phyloP scores from a whole-genome alignment of 2,329 filamentous ascomycete species.

The Fusarium metavorans region DNA sequence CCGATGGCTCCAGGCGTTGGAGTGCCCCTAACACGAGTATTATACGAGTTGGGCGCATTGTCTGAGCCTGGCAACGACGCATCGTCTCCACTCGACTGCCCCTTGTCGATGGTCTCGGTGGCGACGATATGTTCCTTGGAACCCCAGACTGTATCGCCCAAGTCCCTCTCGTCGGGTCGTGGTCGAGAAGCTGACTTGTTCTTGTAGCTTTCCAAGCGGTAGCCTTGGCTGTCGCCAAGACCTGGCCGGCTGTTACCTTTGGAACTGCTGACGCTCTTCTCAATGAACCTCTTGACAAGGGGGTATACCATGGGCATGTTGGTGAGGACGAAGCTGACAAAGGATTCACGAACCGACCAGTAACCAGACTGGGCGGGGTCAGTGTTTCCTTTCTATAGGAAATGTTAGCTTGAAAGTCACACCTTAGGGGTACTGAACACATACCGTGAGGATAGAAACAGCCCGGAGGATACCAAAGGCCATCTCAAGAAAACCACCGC shows the following conservation, averaged over 20 bases:
- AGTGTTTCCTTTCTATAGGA: constrained; percentile 15
- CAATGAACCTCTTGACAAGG: constrained; percentile 14
- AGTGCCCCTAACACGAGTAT: neutral
- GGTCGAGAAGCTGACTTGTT: neutral
- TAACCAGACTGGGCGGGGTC: constrained; percentile 21
- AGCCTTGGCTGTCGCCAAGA: constrained; percentile 9
- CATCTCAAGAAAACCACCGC: constrained; percentile 14
- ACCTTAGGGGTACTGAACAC: neutral
- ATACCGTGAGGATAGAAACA: constrained; percentile 9
- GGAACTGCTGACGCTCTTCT: constrained; percentile 8
- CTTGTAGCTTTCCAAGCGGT: constrained; percentile 10
- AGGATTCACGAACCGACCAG: constrained; percentile 25
- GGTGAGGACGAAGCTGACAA: constrained; percentile 22
- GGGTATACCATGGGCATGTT: constrained; percentile 26
- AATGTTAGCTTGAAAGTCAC: neutral
- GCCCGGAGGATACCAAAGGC: constrained; percentile 6
- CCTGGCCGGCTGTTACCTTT: constrained; percentile 9
- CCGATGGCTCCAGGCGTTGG: neutral
- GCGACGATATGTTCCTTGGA: constrained; percentile 12
- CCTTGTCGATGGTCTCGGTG: neutral
- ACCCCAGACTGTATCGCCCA: constrained; percentile 4
- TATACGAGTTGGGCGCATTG: neutral
- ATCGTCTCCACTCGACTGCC: neutral
- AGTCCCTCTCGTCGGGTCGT: neutral
- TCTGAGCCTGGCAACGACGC: constrained; percentile 4